Evolutionary conservation across 306 rosid species (phyloP).

Genomic region (Rubus parviflorus): DNA sequence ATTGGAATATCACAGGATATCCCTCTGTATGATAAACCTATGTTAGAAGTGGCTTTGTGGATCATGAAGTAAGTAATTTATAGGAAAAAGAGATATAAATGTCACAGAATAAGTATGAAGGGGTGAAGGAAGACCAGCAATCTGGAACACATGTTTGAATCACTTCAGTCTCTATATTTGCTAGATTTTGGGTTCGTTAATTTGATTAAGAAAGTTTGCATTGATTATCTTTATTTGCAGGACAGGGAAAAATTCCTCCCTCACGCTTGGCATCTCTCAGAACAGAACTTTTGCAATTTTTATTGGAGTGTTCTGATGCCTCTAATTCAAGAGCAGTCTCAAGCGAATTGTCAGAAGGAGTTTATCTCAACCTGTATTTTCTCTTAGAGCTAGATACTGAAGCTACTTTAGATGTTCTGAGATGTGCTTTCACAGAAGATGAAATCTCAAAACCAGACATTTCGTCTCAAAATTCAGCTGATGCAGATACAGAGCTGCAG

Average conservation of each 20-base stretch:
- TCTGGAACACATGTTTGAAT: not conserved
- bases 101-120: not conserved
- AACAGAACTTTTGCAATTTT: constrained; percentile 71
- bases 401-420: constrained; percentile 77
- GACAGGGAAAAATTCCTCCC: constrained; percentile 75
- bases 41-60: constrained; percentile 2
- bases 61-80: not conserved
- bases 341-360: constrained; percentile 31
- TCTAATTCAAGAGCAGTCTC: constrained; percentile 48
- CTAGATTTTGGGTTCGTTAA: not conserved
- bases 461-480: constrained; percentile 42
- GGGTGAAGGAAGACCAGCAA: constrained; percentile 7
- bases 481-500: constrained; percentile 32
- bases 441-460: constrained; percentile 41
- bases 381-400: constrained; percentile 78
- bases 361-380: constrained; percentile 59
- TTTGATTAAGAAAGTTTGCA: constrained; percentile 12
- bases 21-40: constrained; percentile 1
- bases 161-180: not conserved
- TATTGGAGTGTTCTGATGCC: constrained; percentile 56
- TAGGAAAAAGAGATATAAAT: constrained; percentile 9
- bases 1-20: constrained; percentile 1
- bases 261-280: constrained; percentile 76
- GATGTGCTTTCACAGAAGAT: constrained; percentile 65
- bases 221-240: constrained; percentile 42